A percentile compares a stretch with the other conserved stretches of the same genome.
Conservation (phyloP, 768 basidiomycete genomes). For the Termitomyces bulborhizus region DNA sequence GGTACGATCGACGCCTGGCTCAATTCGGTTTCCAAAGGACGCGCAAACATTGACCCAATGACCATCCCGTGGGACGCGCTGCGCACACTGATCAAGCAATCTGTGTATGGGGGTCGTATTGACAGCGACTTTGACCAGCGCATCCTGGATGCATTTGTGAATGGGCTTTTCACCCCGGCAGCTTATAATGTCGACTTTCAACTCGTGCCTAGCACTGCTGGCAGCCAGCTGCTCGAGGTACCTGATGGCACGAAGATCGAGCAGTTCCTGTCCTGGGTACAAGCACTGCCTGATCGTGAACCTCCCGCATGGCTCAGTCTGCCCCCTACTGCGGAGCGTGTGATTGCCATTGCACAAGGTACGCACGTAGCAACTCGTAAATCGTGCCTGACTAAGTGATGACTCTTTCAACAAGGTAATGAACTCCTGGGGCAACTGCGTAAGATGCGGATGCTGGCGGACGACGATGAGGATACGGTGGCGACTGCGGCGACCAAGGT, state of each 20-base stretch:
- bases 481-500: slow-evolving; percentile 51
- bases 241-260: slow-evolving; percentile 93
- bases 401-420: slow-evolving; percentile 46
- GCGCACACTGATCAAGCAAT: slow-evolving; percentile 90
- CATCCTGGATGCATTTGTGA: slow-evolving; percentile 90
- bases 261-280: slow-evolving; percentile 89
- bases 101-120: slow-evolving; percentile 90
- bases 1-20: slow-evolving; percentile 92
- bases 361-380: slow-evolving; percentile 13
- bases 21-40: slow-evolving; percentile 70
- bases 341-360: slow-evolving; percentile 93
- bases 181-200: slow-evolving; percentile 95
- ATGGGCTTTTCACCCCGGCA: slow-evolving; percentile 76
- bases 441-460: slow-evolving; percentile 86
- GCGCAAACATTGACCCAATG: slow-evolving; percentile 87
- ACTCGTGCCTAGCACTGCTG: slow-evolving; percentile 64
- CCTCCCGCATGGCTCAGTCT: slow-evolving; percentile 94
- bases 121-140: slow-evolving; percentile 95
- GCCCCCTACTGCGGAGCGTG: slow-evolving; percentile 85
- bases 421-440: slow-evolving; percentile 80
- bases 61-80: slow-evolving; percentile 94
- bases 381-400: not conserved
- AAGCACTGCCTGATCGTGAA: slow-evolving; percentile 83
- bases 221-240: slow-evolving; percentile 51
- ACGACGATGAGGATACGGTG: slow-evolving; percentile 73